Evolutionary conservation across 1,284 basidiomycete genomes (phyloP).

Genomic region (Xerocomus nothofagi): DNA sequence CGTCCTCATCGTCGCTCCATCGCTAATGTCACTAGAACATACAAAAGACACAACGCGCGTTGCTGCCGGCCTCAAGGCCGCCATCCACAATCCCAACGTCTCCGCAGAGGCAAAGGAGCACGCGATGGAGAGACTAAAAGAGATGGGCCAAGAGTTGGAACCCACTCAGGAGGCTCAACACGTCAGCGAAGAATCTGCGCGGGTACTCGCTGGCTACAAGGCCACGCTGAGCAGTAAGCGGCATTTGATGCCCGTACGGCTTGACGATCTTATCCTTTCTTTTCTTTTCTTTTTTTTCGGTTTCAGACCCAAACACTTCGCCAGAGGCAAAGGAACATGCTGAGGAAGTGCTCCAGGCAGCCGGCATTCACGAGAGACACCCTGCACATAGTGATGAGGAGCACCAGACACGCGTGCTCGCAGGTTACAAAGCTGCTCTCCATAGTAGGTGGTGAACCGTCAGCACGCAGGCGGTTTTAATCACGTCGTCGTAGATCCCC

Average conservation of each 20-base stretch:
- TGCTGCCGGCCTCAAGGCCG: slow-evolving; percentile 55
- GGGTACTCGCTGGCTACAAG: slow-evolving; percentile 51
- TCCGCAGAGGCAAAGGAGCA: slow-evolving; percentile 50
- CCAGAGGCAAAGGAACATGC: slow-evolving; percentile 52
- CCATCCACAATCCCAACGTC: slow-evolving; percentile 53
- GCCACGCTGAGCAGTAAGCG: slow-evolving; percentile 49
- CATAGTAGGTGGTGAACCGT: slow-evolving; percentile 36
- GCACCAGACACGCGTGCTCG: slow-evolving; percentile 42
- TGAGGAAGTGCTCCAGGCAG: slow-evolving; percentile 41
- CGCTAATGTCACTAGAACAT: slow-evolving; percentile 21
- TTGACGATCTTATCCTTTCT: no score
- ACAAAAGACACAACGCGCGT: slow-evolving; percentile 42
- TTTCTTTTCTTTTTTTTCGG: neutral
- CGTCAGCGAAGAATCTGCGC: slow-evolving; percentile 28
- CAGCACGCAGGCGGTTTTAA: slow-evolving; percentile 1
- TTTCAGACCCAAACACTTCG: slow-evolving; percentile 42
- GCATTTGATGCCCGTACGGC: accelerated
- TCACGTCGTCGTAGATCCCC: slow-evolving; percentile 32
- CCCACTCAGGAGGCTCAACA: slow-evolving; percentile 1
- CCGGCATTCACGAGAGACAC: slow-evolving; percentile 33
- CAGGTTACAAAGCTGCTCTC: slow-evolving; percentile 51
- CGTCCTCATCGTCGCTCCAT: neutral
- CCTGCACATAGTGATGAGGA: slow-evolving; percentile 37
- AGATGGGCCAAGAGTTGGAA: slow-evolving; percentile 36
- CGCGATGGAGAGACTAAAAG: slow-evolving; percentile 44